phyloP scores from a whole-genome alignment of 2,329 filamentous ascomycete genomes.

The Fusarium musae region DNA sequence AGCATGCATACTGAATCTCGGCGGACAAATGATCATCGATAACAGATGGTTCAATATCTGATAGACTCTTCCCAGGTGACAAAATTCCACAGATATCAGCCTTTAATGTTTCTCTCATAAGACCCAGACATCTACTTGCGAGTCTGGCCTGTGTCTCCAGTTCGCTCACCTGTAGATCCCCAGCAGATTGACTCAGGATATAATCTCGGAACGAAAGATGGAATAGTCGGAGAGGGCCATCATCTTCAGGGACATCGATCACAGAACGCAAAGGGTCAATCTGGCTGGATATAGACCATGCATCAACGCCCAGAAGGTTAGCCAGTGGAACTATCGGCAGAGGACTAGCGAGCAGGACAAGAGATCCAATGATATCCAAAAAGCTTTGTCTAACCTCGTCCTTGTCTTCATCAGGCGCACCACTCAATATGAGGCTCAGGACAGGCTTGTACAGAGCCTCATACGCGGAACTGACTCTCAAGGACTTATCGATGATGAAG shows the following conservation, averaged over 20 bases:
- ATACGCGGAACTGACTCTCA: background rate
- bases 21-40: background rate
- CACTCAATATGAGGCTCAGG: background rate
- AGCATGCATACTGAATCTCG: conserved; percentile 13
- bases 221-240: conserved; percentile 29
- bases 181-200: conserved; percentile 39
- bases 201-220: conserved; percentile 55
- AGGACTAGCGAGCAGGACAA: conserved; percentile 40
- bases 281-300: background rate
- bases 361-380: conserved; percentile 33
- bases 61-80: background rate
- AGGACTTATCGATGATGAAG: background rate
- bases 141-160: background rate
- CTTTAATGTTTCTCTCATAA: conserved; percentile 42
- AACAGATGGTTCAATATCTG: accelerated
- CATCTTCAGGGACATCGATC: background rate
- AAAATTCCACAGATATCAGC: conserved; percentile 50
- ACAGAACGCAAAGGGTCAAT: background rate
- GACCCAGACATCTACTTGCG: conserved; percentile 41
- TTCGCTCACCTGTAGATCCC: conserved; percentile 46
- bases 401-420: background rate
- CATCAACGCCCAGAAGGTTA: background rate
- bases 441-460: background rate
- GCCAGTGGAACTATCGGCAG: conserved; percentile 2
- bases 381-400: accelerated